Percentiles rank a stretch among this genome's conserved stretches.
These are phyloP conservation scores for Aureobasidium subglaciale DNA, from an alignment of 2,329 filamentous ascomycete species.

Conservation along the genomic window DNA sequence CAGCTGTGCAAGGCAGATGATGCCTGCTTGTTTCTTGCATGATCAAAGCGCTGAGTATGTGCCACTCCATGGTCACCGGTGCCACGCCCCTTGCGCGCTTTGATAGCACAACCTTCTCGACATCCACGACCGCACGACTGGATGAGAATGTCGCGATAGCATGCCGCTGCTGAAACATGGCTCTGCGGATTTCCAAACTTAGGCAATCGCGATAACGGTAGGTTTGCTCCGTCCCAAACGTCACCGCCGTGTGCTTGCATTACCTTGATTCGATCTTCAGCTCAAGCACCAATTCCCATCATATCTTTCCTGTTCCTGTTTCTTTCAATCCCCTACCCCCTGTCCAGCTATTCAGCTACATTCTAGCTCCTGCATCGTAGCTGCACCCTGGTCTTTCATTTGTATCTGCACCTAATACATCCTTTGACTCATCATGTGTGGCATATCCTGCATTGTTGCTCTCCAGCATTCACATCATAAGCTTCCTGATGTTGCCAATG, in stretches of 20 bases:
- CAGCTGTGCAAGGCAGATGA: background rate
- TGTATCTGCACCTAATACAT: constrained; percentile 1
- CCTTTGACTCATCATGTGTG: constrained; percentile 22
- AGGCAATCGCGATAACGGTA: constrained; percentile 6
- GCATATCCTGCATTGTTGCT: constrained; percentile 25
- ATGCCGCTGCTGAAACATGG: constrained; percentile 3
- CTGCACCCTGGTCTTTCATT: constrained; percentile 3
- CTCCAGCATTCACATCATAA: constrained; percentile 18
- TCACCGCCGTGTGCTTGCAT: background rate
- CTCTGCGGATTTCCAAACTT: background rate
- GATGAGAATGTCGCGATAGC: background rate
- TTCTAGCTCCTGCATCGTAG: background rate
- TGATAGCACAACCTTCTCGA: background rate
- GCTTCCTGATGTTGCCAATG: background rate
- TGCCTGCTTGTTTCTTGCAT: background rate
- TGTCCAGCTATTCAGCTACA: too few species aligned
- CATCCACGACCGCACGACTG: background rate
- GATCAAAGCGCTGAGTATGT: background rate
- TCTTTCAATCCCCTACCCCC: background rate
- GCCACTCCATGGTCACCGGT: background rate
- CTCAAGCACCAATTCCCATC: background rate
- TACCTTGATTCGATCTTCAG: background rate
- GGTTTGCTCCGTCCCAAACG: background rate
- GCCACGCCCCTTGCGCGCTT: background rate
- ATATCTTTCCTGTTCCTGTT: background rate